Conservation (phyloP, 805 yeast species). For the Wickerhamiella domercqiae region DNA sequence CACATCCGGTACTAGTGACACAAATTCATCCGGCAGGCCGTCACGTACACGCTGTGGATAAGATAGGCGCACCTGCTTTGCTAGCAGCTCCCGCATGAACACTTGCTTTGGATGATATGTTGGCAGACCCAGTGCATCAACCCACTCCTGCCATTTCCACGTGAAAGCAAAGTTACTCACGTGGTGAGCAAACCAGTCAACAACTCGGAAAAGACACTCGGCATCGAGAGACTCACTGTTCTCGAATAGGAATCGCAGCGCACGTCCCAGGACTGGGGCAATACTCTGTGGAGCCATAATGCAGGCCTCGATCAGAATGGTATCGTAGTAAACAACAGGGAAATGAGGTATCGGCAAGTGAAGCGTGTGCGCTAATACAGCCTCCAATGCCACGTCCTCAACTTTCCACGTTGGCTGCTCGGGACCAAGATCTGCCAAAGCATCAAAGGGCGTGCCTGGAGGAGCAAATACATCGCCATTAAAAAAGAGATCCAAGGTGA, state of each 20-base stretch:
- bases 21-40: constrained; percentile 45
- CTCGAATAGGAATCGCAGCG: constrained; percentile 66
- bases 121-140: constrained; percentile 28
- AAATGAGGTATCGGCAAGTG: constrained; percentile 54
- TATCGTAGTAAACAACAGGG: constrained; percentile 63
- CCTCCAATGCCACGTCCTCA: constrained; percentile 79
- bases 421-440: constrained; percentile 30
- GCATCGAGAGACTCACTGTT: constrained; percentile 54
- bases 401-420: constrained; percentile 64
- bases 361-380: constrained; percentile 62
- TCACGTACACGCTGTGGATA: constrained; percentile 54
- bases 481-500: constrained; percentile 60
- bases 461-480: constrained; percentile 47
- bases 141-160: constrained; percentile 99
- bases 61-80: constrained; percentile 73
- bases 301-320: constrained; percentile 77
- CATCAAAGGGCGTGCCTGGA: constrained; percentile 67
- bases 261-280: constrained; percentile 91
- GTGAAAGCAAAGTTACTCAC: constrained; percentile 85
- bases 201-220: constrained; percentile 54
- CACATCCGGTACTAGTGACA: constrained; percentile 28
- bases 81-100: constrained; percentile 62
- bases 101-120: constrained; percentile 55
- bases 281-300: constrained; percentile 63
- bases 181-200: constrained; percentile 88